Evolutionary conservation across 306 rosid species (phyloP).

Genomic region (Elaeagnus macrophylla): DNA sequence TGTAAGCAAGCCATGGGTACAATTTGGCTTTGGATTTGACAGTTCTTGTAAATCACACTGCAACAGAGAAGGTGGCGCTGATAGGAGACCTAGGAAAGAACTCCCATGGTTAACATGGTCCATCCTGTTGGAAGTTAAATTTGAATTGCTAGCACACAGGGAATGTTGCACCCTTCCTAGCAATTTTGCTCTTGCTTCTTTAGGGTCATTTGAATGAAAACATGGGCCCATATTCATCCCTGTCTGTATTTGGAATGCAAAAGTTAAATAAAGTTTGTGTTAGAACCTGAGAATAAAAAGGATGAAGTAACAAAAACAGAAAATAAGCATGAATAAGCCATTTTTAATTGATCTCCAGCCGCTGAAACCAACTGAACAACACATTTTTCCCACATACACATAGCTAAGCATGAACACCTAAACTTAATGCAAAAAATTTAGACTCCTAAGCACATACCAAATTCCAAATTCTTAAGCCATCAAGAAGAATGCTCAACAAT

Average conservation of each 20-base stretch:
- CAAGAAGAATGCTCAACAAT: too few species aligned
- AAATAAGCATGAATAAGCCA: not conserved
- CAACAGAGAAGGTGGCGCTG: constrained; percentile 28
- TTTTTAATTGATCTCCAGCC: not conserved
- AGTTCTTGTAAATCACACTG: constrained; percentile 27
- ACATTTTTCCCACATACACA: not conserved
- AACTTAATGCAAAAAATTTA: too few species aligned
- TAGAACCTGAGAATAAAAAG: not conserved
- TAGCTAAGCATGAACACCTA: not conserved
- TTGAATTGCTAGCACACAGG: constrained; percentile 3
- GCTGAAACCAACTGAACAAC: not conserved
- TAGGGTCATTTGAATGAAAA: constrained; percentile 9
- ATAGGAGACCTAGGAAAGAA: constrained; percentile 30
- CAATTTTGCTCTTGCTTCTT: constrained; percentile 21
- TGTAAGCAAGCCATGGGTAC: constrained; percentile 6
- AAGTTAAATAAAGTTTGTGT: not conserved
- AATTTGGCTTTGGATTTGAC: constrained; percentile 14
- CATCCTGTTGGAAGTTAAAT: constrained; percentile 15
- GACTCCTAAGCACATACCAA: too few species aligned
- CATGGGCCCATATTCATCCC: constrained; percentile 14
- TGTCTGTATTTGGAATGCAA: constrained; percentile 6
- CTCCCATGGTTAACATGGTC: constrained; percentile 17
- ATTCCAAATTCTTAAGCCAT: too few species aligned
- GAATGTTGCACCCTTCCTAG: constrained; percentile 24
- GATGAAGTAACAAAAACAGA: not conserved